Evolutionary conservation across 192 early-diverging fungal species (phyloP).

Genomic region (Backusella luteola): DNA sequence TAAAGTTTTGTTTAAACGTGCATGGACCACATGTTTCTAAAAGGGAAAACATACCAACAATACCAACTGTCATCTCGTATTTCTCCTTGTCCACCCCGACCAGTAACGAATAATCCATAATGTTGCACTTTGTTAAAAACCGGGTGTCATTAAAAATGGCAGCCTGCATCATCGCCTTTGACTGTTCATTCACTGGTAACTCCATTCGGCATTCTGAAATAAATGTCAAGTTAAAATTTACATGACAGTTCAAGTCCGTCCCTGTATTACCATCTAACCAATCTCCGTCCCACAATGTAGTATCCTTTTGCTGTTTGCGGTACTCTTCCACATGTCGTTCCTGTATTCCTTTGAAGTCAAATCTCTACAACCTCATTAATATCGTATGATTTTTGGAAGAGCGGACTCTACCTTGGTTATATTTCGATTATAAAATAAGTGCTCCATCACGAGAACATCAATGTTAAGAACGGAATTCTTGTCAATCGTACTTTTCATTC

Average conservation of each 20-base stretch:
- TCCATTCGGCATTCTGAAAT: slow-evolving; percentile 43
- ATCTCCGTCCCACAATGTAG: slow-evolving; percentile 67
- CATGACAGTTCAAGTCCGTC: neutral
- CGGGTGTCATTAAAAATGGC: slow-evolving; percentile 91
- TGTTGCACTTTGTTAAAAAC: slow-evolving; percentile 86
- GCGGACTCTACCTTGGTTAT: slow-evolving; percentile 56
- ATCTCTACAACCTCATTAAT: slow-evolving; percentile 43
- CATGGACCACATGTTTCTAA: slow-evolving; percentile 1
- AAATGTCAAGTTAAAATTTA: neutral
- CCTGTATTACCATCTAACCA: slow-evolving; percentile 60
- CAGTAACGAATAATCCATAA: slow-evolving; percentile 97
- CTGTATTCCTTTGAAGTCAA: slow-evolving; percentile 77
- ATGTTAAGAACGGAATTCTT: slow-evolving; percentile 70
- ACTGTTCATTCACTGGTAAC: slow-evolving; percentile 82
- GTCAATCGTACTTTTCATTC: slow-evolving; percentile 70
- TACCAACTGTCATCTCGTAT: slow-evolving; percentile 87
- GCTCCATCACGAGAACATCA: slow-evolving; percentile 94
- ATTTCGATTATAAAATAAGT: slow-evolving; percentile 77
- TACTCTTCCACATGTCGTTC: slow-evolving; percentile 52
- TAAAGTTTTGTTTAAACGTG: neutral
- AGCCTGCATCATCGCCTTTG: slow-evolving; percentile 75
- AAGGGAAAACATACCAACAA: slow-evolving; percentile 58
- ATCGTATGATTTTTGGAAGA: slow-evolving; percentile 42
- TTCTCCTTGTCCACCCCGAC: slow-evolving; percentile 88
- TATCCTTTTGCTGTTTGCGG: slow-evolving; percentile 37